A percentile compares a stretch with the other conserved stretches of the same genome.
phyloP scores from a whole-genome alignment of 2,329 filamentous ascomycete genomes.

The Penicillium sp. region DNA sequence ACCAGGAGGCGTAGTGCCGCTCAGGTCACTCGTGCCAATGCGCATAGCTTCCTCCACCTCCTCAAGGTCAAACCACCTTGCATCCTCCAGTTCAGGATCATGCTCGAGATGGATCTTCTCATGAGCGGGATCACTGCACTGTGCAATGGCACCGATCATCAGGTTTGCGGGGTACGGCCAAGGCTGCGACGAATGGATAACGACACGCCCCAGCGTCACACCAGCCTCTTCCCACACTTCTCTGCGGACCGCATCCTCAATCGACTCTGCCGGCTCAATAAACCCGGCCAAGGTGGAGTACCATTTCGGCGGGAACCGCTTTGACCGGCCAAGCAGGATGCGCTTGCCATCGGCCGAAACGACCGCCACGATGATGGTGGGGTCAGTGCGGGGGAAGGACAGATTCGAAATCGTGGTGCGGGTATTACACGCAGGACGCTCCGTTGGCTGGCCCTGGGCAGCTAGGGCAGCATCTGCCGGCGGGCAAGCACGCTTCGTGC shows the following conservation, averaged over 20 bases:
- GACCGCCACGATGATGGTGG: slow-evolving; percentile 91
- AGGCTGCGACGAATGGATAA: slow-evolving; percentile 77
- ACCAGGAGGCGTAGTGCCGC: slow-evolving; percentile 57
- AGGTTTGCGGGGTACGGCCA: slow-evolving; percentile 82
- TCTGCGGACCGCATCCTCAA: slow-evolving; percentile 75
- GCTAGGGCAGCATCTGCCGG: slow-evolving; percentile 38
- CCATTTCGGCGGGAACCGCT: slow-evolving; percentile 77
- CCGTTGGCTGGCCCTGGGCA: slow-evolving; percentile 27
- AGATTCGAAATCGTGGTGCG: slow-evolving; percentile 84
- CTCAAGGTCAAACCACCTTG: slow-evolving; percentile 78
- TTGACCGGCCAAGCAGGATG: slow-evolving; percentile 77
- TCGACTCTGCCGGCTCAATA: slow-evolving; percentile 76
- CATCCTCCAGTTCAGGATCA: slow-evolving; percentile 85
- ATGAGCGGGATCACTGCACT: slow-evolving; percentile 67
- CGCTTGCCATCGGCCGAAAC: slow-evolving; percentile 72
- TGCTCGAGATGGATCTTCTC: slow-evolving; percentile 79
- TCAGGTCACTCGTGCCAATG: slow-evolving; percentile 62
- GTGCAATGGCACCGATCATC: slow-evolving; percentile 84
- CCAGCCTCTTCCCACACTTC: slow-evolving; percentile 86
- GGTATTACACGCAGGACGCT: slow-evolving; percentile 68
- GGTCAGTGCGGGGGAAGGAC: slow-evolving; percentile 85
- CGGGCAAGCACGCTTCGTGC: slow-evolving; percentile 44
- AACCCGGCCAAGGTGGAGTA: slow-evolving; percentile 87
- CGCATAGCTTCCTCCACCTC: slow-evolving; percentile 71
- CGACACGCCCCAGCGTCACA: slow-evolving; percentile 68